A percentile compares a stretch with the other conserved stretches of the same genome.
phyloP scores from a whole-genome alignment of 176 grass and related monocot genomes.

The Metroxylon sagu region DNA sequence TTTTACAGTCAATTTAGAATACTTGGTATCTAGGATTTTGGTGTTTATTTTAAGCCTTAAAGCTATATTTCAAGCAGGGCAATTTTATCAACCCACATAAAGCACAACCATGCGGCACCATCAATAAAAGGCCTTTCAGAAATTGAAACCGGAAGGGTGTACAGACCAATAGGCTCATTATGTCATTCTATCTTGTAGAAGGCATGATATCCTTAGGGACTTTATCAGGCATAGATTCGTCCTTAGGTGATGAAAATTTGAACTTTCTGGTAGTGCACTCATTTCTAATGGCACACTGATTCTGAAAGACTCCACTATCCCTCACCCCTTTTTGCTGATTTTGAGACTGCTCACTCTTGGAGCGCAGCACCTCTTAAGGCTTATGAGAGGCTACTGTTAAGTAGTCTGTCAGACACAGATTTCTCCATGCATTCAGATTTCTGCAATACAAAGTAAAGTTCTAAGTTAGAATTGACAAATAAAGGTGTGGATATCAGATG shows the following conservation, averaged over 20 bases:
- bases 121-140: not conserved
- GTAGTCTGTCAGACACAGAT: constrained; percentile 14
- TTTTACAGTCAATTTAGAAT: not conserved
- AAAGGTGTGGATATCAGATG: no score
- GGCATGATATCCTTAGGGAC: constrained; percentile 14
- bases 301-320: constrained; percentile 10
- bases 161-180: constrained; percentile 14
- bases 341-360: constrained; percentile 8
- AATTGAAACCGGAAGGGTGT: constrained; percentile 8
- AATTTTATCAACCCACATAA: not conserved
- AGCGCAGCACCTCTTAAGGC: constrained; percentile 3
- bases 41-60: not conserved
- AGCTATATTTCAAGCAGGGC: not conserved
- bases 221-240: constrained; percentile 19
- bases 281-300: constrained; percentile 18
- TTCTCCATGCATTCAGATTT: constrained; percentile 23
- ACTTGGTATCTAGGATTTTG: not conserved
- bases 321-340: constrained; percentile 13
- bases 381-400: not conserved
- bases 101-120: not conserved
- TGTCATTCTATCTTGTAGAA: constrained; percentile 8
- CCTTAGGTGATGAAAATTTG: constrained; percentile 11
- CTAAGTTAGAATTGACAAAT: no score
- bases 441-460: constrained; percentile 6
- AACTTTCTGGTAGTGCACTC: constrained; percentile 5